Evolutionary conservation across 2,329 filamentous ascomycete species (phyloP), one percentile per base, ranked within the genome.

Genomic region (Aspergillus eucalypticola): DNA sequence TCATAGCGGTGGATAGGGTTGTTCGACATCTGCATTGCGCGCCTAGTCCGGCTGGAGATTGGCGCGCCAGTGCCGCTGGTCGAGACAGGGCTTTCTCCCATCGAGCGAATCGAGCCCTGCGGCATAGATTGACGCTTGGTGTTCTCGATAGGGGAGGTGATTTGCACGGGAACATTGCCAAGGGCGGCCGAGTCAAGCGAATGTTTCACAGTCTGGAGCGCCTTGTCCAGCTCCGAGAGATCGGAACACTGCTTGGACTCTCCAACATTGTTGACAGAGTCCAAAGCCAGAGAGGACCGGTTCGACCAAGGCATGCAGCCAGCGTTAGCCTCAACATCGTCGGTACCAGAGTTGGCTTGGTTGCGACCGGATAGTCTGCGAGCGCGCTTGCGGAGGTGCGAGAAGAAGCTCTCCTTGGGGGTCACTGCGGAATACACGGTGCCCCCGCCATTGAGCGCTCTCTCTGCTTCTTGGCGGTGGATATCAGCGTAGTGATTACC

Each of bases 331-430:
- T 98, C 95, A 56, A 96, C 82, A 71, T 98, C 94, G 67, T 97
- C 93, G 46, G 84, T 86, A 8, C 92, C 90, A 17, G 92, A 91
- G 60, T 91, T 89, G 13, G 88, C 88, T 73, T 94, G 91, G 72
- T 96, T 92, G 59, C 94, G 88, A 50, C 95, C 95, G 25, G 95
- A 99, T 62, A 99, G 88, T 67, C 95, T 86, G 67, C 95, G 87
- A 27, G 96, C 95, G 54, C 94, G 89, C 78, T 99, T 99, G 59
- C 95, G 87, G 7, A 99, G 84, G 74, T 99, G 95, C 0, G 95
- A 98, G 79, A 99, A 99, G 82, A 99, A 99, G 76, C 95, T 92
- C 76, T 99, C 95, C 73, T 96, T 96, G 48, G 92, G 90, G 17
- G 86, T 90, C 69, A 85, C 88, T 0, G 89, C 91, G 5, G 92